Evolutionary conservation across 2,329 filamentous ascomycete species (phyloP), one percentile per base, ranked within the genome.

Genomic region (Aspergillus ochraceoroseus): DNA sequence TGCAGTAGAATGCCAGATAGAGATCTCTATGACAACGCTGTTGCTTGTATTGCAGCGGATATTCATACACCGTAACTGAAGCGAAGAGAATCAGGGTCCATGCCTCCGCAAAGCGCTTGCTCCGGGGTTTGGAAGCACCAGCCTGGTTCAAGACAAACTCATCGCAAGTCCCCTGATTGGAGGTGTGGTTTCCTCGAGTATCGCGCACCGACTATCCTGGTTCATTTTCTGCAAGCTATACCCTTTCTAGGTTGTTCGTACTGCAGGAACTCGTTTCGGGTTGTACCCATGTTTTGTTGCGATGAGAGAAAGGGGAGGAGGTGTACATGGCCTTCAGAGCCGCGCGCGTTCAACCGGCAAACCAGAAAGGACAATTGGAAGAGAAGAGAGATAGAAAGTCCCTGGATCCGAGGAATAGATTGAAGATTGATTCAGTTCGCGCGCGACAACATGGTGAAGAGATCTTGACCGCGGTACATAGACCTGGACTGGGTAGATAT

Each of bases 61-160:
- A 35, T 28, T 7, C 9, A 7, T 9, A 13, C 12, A 35, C n/a
- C n/a, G 32, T n/a, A n/a, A n/a, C 32, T 8, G 32, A 20, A 23
- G 11, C 20, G 32, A 11, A 6, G 20, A 9, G 25, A 18, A 37
- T 37, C 33, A 29, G 33, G 33, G 33, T 37, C 33, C 15, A 37
- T 33, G 9, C 20, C 33, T 37, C 25, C 33, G 33, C 33, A 37
- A 20, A 37, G 33, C 33, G 33, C 33, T 19, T 37, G 33, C 9
- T 29, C 25, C 9, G 11, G 9, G 15, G 11, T 9, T 12, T 37
- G 58, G 90, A 96, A 68, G 83, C 87, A 64, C 80, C 81, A 38
- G 73, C 95, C 95, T 96, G 63, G 76, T 95, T 51, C 25, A 5
- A 14, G 33, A 29, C 33, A 37, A 29, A 37, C 15, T 29, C 25